A percentile compares a stretch with the other conserved stretches of the same genome.
These are phyloP conservation scores for Yamadazyma olivae DNA, from an alignment of 805 yeast species.

Conservation along the genomic window DNA sequence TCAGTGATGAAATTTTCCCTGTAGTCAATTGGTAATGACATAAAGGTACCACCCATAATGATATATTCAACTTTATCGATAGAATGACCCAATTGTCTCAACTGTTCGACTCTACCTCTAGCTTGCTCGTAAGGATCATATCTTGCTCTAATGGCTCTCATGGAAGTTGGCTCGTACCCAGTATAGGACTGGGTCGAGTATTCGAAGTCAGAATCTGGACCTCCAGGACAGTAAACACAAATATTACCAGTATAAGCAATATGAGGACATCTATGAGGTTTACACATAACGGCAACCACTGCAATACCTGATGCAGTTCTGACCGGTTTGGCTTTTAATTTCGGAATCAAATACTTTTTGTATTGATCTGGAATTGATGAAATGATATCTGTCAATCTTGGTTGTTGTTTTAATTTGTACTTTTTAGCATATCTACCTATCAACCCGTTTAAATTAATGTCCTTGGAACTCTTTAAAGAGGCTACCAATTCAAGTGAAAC, in stretches of 20 bases:
- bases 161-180: constrained; percentile 97
- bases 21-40: constrained; percentile 88
- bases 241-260: constrained; percentile 98
- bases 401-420: constrained; percentile 88
- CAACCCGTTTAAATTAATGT: constrained; percentile 86
- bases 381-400: constrained; percentile 91
- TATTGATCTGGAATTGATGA: constrained; percentile 95
- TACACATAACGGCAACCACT: constrained; percentile 98
- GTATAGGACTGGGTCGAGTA: constrained; percentile 98
- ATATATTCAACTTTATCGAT: constrained; percentile 97
- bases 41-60: constrained; percentile 98
- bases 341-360: constrained; percentile 86
- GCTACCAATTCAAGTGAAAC: constrained; percentile 82
- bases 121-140: constrained; percentile 99
- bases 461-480: constrained; percentile 68
- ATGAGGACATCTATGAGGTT: constrained; percentile 98
- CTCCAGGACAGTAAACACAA: constrained; percentile 98
- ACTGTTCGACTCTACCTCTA: constrained; percentile 93
- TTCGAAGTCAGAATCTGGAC: constrained; percentile 97
- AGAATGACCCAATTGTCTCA: constrained; percentile 91
- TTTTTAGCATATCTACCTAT: constrained; percentile 84
- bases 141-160: constrained; percentile 98
- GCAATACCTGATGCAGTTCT: constrained; percentile 99
- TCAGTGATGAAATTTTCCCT: constrained; percentile 87
- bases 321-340: constrained; percentile 96